These are phyloP conservation scores for Moesziomyces sp. DNA, from an alignment of 1,284 basidiomycete species.

Conservation along the genomic window DNA sequence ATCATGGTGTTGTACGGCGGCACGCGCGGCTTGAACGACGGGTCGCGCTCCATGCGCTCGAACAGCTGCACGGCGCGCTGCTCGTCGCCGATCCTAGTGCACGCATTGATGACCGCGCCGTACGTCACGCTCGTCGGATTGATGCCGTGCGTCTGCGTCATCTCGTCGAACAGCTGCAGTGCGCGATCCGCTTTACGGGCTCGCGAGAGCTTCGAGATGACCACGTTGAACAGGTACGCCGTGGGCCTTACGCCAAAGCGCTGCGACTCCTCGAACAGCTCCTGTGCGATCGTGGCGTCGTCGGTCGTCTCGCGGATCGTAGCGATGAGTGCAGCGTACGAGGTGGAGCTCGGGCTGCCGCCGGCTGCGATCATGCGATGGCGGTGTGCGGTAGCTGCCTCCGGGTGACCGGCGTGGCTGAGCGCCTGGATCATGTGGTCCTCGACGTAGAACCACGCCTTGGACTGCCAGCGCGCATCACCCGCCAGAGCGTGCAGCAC, in stretches of 20 bases:
- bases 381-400: slow-evolving; percentile 55
- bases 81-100: slow-evolving; percentile 83
- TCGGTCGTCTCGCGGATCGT: slow-evolving; percentile 66
- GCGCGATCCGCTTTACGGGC: slow-evolving; percentile 65
- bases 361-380: slow-evolving; percentile 62
- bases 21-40: slow-evolving; percentile 84
- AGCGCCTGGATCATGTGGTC: slow-evolving; percentile 63
- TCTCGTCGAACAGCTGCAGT: slow-evolving; percentile 63
- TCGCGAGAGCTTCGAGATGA: slow-evolving; percentile 66
- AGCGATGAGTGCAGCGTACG: slow-evolving; percentile 65
- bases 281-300: slow-evolving; percentile 64
- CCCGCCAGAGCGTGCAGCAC: slow-evolving; percentile 47
- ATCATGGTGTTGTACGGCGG: slow-evolving; percentile 99
- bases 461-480: slow-evolving; percentile 65
- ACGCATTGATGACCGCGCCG: slow-evolving; percentile 90
- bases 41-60: slow-evolving; percentile 80
- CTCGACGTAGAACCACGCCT: slow-evolving; percentile 68
- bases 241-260: slow-evolving; percentile 57
- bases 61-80: slow-evolving; percentile 84
- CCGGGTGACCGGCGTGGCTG: slow-evolving; percentile 58
- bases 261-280: slow-evolving; percentile 66
- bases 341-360: slow-evolving; percentile 51
- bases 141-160: slow-evolving; percentile 69
- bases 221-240: slow-evolving; percentile 66
- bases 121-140: slow-evolving; percentile 88